phyloP scores from a whole-genome alignment of 352 stramenopile genomes.

The Globisporangium nodosum region DNA sequence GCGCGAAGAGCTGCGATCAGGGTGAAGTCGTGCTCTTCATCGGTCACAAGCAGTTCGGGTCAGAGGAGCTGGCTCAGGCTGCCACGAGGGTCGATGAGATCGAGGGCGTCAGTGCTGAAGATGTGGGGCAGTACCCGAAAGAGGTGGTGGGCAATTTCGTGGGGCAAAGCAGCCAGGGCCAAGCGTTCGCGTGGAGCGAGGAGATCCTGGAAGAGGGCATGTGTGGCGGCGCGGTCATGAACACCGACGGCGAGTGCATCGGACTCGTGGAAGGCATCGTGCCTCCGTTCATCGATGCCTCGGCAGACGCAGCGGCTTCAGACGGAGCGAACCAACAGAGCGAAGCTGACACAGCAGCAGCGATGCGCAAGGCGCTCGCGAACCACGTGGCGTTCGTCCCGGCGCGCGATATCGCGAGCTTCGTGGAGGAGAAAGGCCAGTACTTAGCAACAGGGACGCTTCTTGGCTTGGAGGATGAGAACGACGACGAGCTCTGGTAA shows the following conservation, averaged over 20 bases:
- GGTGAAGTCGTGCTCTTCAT: slow-evolving; percentile 47
- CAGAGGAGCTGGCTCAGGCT: not conserved
- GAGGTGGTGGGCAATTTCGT: slow-evolving; percentile 54
- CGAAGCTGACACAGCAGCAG: slow-evolving; percentile 19
- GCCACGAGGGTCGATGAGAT: slow-evolving; percentile 2
- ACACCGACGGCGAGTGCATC: slow-evolving; percentile 35
- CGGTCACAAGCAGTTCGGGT: slow-evolving; percentile 35
- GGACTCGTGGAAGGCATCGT: slow-evolving; percentile 80
- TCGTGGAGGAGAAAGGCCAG: slow-evolving; percentile 29
- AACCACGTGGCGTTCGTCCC: slow-evolving; percentile 72
- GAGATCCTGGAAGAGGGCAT: slow-evolving; percentile 76
- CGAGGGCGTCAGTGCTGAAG: slow-evolving; percentile 1
- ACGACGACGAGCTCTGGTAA: slow-evolving; percentile 15
- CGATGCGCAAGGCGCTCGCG: slow-evolving; percentile 61
- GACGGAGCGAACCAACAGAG: slow-evolving; percentile 11
- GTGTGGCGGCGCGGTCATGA: slow-evolving; percentile 68
- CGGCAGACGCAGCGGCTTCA: slow-evolving; percentile 4
- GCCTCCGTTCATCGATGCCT: slow-evolving; percentile 26
- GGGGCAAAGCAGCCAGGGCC: slow-evolving; percentile 42
- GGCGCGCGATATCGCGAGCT: slow-evolving; percentile 34
- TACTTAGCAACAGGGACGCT: slow-evolving; percentile 34
- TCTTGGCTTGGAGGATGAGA: slow-evolving; percentile 14
- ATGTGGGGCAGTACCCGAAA: slow-evolving; percentile 36
- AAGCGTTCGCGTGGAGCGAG: slow-evolving; percentile 72
- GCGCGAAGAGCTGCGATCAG: slow-evolving; percentile 10